Conservation (phyloP, 2,329 filamentous ascomycete genomes). For the Emericellopsis atlantica region DNA sequence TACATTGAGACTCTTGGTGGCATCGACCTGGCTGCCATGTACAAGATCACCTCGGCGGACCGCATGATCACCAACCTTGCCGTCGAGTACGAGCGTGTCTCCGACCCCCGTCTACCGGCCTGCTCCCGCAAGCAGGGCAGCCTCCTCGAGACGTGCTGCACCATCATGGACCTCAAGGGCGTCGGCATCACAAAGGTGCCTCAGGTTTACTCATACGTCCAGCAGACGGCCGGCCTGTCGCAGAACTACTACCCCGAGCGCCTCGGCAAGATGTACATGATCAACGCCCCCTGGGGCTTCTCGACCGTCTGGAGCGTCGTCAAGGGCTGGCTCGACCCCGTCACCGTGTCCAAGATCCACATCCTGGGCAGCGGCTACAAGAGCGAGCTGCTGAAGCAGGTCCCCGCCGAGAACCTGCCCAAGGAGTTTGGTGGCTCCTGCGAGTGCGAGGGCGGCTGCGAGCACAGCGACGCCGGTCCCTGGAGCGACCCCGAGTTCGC, state of each 20-base stretch:
- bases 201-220: constrained; percentile 81
- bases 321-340: constrained; percentile 91
- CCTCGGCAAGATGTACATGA: constrained; percentile 88
- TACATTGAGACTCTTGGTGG: constrained; percentile 96
- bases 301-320: constrained; percentile 72
- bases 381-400: constrained; percentile 70
- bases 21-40: constrained; percentile 80
- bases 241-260: constrained; percentile 99
- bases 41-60: constrained; percentile 83
- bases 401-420: constrained; percentile 83
- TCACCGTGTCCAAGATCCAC: constrained; percentile 93
- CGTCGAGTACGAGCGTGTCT: constrained; percentile 92
- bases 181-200: constrained; percentile 72
- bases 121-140: constrained; percentile 85
- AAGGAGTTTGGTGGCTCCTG: constrained; percentile 76
- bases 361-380: constrained; percentile 74
- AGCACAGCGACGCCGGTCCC: constrained; percentile 78
- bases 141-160: constrained; percentile 95
- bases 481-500: constrained; percentile 67
- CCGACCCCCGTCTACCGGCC: constrained; percentile 84
- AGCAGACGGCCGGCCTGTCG: constrained; percentile 73
- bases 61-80: constrained; percentile 96
- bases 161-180: constrained; percentile 95
- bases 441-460: constrained; percentile 70
- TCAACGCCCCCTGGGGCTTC: constrained; percentile 98